Conservation (phyloP, 2,329 filamentous ascomycete genomes). For the Macrophomina phaseolina region DNA sequence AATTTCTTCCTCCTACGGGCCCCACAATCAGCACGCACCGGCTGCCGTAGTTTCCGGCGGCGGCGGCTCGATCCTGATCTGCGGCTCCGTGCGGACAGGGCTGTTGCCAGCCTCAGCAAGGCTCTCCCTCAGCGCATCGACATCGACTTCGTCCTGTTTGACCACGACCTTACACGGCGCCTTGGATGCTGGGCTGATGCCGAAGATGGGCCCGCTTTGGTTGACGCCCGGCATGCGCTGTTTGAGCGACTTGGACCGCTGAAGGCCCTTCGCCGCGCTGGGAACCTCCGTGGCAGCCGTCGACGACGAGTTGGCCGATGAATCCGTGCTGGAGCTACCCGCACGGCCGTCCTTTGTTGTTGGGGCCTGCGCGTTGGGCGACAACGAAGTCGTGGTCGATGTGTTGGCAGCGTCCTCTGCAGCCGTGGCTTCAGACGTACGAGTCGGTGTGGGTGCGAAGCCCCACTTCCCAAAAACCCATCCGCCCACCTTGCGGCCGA, state of each 20-base stretch:
- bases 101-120: conserved; percentile 35
- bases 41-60: conserved; percentile 18
- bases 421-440: conserved; percentile 16
- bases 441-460: conserved; percentile 47
- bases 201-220: conserved; percentile 46
- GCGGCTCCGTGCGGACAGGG: conserved; percentile 20
- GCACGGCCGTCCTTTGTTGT: conserved; percentile 15
- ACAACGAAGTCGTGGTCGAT: conserved; percentile 29
- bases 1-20: neutral
- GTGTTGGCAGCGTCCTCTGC: conserved; percentile 9
- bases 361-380: conserved; percentile 18
- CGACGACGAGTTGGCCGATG: conserved; percentile 1
- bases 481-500: conserved; percentile 65
- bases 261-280: neutral
- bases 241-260: conserved; percentile 12
- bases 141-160: conserved; percentile 40
- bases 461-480: conserved; percentile 72
- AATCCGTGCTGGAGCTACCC: conserved; percentile 11
- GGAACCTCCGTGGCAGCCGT: conserved; percentile 7
- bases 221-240: conserved; percentile 45
- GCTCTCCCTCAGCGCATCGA: conserved; percentile 45
- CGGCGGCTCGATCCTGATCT: conserved; percentile 25
- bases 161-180: conserved; percentile 43
- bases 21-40: conserved; percentile 14
- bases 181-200: conserved; percentile 42